A percentile compares a stretch with the other conserved stretches of the same genome.
phyloP scores from a whole-genome alignment of 192 early-diverging fungal genomes.

The Endogone sp. region DNA sequence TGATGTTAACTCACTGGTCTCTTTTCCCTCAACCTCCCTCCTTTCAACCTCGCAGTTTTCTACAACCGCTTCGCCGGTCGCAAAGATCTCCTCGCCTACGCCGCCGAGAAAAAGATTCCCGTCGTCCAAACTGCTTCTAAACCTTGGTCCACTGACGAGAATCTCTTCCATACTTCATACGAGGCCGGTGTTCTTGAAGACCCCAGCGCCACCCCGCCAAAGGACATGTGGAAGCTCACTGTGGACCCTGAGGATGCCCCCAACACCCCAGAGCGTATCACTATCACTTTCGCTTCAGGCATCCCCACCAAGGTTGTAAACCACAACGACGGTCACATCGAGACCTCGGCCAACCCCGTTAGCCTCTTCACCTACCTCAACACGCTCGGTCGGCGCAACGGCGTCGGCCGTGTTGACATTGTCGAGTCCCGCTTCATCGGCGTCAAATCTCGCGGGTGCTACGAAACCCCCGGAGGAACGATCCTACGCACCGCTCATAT shows the following conservation, averaged over 20 bases:
- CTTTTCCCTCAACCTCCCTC: neutral
- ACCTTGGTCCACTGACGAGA: conserved; percentile 99
- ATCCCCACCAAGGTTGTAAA: conserved; percentile 89
- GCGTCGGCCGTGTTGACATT: conserved; percentile 98
- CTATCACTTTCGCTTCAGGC: conserved; percentile 85
- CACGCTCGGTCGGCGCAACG: conserved; percentile 92
- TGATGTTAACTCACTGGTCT: neutral
- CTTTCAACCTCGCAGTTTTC: conserved; percentile 66
- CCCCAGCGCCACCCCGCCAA: conserved; percentile 92
- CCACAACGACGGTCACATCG: conserved; percentile 61
- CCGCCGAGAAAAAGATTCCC: conserved; percentile 84
- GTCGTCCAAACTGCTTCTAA: conserved; percentile 94
- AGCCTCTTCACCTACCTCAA: conserved; percentile 96
- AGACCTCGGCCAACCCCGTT: conserved; percentile 60
- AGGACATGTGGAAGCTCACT: conserved; percentile 99
- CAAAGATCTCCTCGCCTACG: conserved; percentile 87
- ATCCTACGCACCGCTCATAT: conserved; percentile 93
- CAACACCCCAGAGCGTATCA: conserved; percentile 92
- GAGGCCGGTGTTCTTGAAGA: conserved; percentile 99
- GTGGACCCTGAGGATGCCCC: conserved; percentile 96
- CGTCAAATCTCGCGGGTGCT: conserved; percentile 98
- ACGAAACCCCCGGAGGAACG: conserved; percentile 98
- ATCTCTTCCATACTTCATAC: conserved; percentile 98
- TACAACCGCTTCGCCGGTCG: conserved; percentile 94
- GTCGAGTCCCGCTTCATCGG: conserved; percentile 99